Percentiles rank a stretch among this genome's conserved stretches.
phyloP scores from a whole-genome alignment of 2,329 filamentous ascomycete genomes.

The Aspergillus alliaceus region DNA sequence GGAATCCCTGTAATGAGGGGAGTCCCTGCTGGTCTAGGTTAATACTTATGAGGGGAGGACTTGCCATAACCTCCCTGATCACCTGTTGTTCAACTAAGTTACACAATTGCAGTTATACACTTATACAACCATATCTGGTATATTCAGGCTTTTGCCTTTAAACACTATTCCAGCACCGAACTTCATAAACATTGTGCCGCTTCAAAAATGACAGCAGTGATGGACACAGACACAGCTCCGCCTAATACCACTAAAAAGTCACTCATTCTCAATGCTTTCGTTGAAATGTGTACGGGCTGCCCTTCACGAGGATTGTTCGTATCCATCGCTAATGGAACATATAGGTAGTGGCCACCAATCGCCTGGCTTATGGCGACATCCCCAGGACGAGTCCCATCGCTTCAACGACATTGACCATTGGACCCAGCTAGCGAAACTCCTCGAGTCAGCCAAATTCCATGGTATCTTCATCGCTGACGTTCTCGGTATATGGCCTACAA shows the following conservation, averaged over 20 bases:
- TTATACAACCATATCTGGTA: rapidly evolving
- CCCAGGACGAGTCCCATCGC: constrained; percentile 60
- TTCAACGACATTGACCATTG: constrained; percentile 64
- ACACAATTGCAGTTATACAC: too few relatives aligned
- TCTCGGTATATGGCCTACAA: constrained; percentile 40
- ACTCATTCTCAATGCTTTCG: constrained; percentile 53
- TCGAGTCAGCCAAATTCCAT: constrained; percentile 64
- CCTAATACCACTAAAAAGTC: constrained; percentile 38
- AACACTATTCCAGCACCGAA: background rate
- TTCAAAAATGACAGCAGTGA: background rate
- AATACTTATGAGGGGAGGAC: background rate
- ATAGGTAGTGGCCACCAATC: constrained; percentile 53
- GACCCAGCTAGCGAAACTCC: constrained; percentile 59
- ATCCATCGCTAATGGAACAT: background rate
- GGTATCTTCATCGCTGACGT: constrained; percentile 69
- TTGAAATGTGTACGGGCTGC: constrained; percentile 45
- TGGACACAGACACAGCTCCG: background rate
- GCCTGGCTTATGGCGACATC: constrained; percentile 64
- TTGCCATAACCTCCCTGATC: too few relatives aligned
- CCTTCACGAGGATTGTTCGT: too few relatives aligned
- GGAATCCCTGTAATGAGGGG: background rate
- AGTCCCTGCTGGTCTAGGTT: constrained; percentile 7
- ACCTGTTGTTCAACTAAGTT: too few relatives aligned
- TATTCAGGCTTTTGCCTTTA: rapidly evolving
- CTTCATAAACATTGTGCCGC: rapidly evolving